Percentiles rank a stretch among this genome's conserved stretches.
Evolutionary conservation across 2,329 filamentous ascomycete genomes (phyloP).

Genomic region (Colletotrichum eleusines): DNA sequence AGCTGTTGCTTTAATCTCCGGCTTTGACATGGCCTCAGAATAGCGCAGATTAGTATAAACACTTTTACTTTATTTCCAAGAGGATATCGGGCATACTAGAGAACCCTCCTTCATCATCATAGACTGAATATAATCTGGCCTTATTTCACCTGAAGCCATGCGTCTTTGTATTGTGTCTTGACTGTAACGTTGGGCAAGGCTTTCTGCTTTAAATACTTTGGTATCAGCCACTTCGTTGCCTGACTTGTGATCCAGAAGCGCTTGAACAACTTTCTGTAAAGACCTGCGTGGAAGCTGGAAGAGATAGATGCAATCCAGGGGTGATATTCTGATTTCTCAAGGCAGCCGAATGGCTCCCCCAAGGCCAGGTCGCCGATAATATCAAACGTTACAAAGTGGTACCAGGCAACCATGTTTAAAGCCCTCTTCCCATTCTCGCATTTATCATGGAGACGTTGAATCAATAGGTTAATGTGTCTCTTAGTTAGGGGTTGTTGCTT

Average conservation of each 20-base stretch:
- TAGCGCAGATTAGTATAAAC: neutral
- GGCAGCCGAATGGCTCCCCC: conserved; percentile 48
- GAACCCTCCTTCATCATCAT: conserved; percentile 41
- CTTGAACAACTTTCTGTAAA: conserved; percentile 20
- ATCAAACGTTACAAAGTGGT: conserved; percentile 48
- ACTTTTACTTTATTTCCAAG: too few relatives aligned
- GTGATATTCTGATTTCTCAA: conserved; percentile 45
- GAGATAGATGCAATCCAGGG: conserved; percentile 47
- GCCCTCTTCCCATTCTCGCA: conserved; percentile 26
- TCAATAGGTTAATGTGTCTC: conserved; percentile 46
- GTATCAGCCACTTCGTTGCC: conserved; percentile 16
- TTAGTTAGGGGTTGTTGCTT: conserved; percentile 48
- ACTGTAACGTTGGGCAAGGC: conserved; percentile 1
- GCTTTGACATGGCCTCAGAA: conserved; percentile 34
- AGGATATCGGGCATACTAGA: conserved; percentile 4
- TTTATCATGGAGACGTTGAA: conserved; percentile 48
- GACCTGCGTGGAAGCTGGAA: conserved; percentile 9
- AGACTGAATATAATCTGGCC: conserved; percentile 43
- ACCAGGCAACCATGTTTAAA: conserved; percentile 34
- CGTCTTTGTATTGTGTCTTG: conserved; percentile 28
- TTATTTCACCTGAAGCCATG: conserved; percentile 35
- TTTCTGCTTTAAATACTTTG: conserved; percentile 9
- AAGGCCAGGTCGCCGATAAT: conserved; percentile 50
- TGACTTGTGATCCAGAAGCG: conserved; percentile 5
- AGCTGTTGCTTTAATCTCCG: conserved; percentile 34